Conservation (phyloP, 2,329 filamentous ascomycete species). For the Aphanocladium album region DNA sequence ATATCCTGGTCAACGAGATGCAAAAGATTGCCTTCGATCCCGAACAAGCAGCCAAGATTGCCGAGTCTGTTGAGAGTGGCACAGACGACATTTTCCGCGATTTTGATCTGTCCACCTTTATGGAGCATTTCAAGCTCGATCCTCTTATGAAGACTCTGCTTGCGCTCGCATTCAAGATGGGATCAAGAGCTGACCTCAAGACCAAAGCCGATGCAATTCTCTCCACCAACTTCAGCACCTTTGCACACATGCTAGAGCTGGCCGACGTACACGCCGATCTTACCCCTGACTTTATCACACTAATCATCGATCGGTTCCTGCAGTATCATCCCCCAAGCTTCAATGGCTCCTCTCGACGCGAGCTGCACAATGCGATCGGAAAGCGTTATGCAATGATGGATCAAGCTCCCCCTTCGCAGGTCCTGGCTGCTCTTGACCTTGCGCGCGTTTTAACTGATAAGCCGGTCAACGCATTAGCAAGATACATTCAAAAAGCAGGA, state of each 20-base stretch:
- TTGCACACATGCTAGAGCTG: constrained; percentile 70
- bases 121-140: constrained; percentile 94
- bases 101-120: constrained; percentile 91
- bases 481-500: constrained; percentile 70
- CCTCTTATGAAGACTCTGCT: constrained; percentile 82
- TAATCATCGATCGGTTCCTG: constrained; percentile 80
- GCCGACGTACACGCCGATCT: constrained; percentile 62
- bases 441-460: constrained; percentile 59
- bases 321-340: constrained; percentile 84
- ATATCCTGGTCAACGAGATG: constrained; percentile 77
- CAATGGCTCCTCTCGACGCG: constrained; percentile 67
- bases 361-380: constrained; percentile 61
- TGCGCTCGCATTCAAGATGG: constrained; percentile 80
- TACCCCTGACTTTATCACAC: constrained; percentile 64
- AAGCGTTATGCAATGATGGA: constrained; percentile 64
- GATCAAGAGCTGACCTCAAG: constrained; percentile 74
- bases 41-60: constrained; percentile 83
- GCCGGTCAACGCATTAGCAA: constrained; percentile 52
- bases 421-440: constrained; percentile 66
- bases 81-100: constrained; percentile 93
- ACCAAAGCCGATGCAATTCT: constrained; percentile 92
- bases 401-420: constrained; percentile 61
- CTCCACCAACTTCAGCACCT: constrained; percentile 70
- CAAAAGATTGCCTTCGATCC: constrained; percentile 76
- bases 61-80: constrained; percentile 83